Base-by-base conservation (phyloP, 345 rosid genomes). In the Xanthoceras sorbifolium region DNA sequence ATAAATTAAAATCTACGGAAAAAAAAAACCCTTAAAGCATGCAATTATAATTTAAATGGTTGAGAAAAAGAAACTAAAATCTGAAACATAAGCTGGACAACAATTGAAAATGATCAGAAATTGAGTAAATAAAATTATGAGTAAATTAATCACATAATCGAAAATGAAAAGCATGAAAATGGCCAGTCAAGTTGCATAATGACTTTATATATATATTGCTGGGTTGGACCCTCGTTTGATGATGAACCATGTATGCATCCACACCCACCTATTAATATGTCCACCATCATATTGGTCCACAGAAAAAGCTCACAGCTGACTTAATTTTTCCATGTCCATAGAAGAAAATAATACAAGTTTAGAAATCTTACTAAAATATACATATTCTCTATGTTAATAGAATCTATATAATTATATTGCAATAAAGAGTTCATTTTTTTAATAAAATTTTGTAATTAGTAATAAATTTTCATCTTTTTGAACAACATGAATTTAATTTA, bases 161-260 rank as follows among this genome's bases (percentile, higher is more conserved):
- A 29, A 59, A 44, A 60, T 0, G 52, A 38, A 55, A 50, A 15
- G 14, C 23, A 15, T 15, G 50, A 75, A 25, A 54, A 26, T 72
- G 25, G 29, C 8, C 0, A 46, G 72, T 68, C 78, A 72, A 77
- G 73, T 69, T 55, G 73, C 76, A 38, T 15, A 78, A 55, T 80
- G 76, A 76, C 79, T 75, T 76, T 1, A 5, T 5, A 20, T n/a
- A 5, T 5, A 20, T n/a, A n/a, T n/a, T 63, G 74, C 4, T 61
- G 48, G 7, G 5, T 73, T 18, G 77, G 69, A 42, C 69, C 77
- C 46, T 48, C 46, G 1, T 60, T 64, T 42, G 48, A 48, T 32
- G 77, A 42, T 20, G 40, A 44, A n/a, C 29, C 64, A 22, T 62
- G 46, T 12, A 50, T 46, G 42, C 3, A 64, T n/a, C 63, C 63